Percentiles rank a stretch among this genome's conserved stretches.
Evolutionary conservation across 176 grass and related monocot genomes (phyloP).

Genomic region (Triticum urartu): DNA sequence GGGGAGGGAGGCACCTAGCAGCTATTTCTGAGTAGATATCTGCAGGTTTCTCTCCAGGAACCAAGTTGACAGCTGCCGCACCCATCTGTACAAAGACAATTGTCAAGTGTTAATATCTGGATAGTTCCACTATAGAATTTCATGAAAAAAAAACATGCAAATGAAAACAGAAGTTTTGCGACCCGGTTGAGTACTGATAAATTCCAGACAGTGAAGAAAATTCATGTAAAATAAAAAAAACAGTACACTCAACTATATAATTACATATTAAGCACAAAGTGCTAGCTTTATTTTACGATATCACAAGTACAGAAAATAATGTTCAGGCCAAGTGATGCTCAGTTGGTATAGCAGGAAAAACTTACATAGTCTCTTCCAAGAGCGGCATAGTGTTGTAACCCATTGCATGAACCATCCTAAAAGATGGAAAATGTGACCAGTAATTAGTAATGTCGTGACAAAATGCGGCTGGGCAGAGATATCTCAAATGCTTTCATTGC

Average conservation of each 20-base stretch:
- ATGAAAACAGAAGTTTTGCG: neutral
- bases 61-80: constrained; percentile 85
- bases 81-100: constrained; percentile 57
- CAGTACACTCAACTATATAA: neutral
- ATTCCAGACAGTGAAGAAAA: constrained; percentile 1
- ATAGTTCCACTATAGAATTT: constrained; percentile 10
- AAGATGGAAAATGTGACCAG: constrained; percentile 25
- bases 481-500: neutral
- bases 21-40: constrained; percentile 99
- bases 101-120: constrained; percentile 12
- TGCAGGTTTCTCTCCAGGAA: constrained; percentile 81
- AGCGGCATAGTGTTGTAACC: constrained; percentile 93
- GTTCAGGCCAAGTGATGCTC: neutral
- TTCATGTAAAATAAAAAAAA: neutral
- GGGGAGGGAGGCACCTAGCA: constrained; percentile 42
- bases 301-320: neutral
- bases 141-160: constrained; percentile 14
- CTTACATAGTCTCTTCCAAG: constrained; percentile 86
- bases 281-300: neutral
- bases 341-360: neutral
- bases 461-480: constrained; percentile 8
- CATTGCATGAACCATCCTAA: constrained; percentile 98
- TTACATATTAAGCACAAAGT: constrained; percentile 20
- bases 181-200: neutral
- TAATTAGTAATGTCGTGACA: constrained; percentile 7